A percentile compares a stretch with the other conserved stretches of the same genome.
Evolutionary conservation across 495 filamentous ascomycete genomes (phyloP).

Genomic region (Neurospora hispaniola): DNA sequence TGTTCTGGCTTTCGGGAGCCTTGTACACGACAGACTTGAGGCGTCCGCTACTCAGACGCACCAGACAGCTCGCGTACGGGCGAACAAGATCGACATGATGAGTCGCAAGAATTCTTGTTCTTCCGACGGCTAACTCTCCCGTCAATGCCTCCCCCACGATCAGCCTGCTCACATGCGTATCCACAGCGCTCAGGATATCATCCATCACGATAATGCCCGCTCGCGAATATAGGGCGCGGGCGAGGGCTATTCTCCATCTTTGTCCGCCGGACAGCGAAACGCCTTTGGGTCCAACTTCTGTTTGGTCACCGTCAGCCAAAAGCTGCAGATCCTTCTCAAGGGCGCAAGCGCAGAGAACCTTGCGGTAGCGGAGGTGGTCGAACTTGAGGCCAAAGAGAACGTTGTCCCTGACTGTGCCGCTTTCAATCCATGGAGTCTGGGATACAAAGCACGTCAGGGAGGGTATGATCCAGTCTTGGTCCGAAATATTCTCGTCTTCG

Average conservation of each 20-base stretch:
- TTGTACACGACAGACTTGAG: conserved; percentile 41
- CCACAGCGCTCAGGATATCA: conserved; percentile 56
- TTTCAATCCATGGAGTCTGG: conserved; percentile 49
- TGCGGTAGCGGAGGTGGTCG: conserved; percentile 35
- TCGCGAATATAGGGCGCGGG: conserved; percentile 59
- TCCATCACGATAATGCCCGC: conserved; percentile 56
- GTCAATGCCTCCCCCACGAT: conserved; percentile 41
- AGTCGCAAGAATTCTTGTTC: conserved; percentile 43
- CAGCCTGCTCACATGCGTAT: conserved; percentile 39
- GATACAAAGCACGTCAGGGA: conserved; percentile 50
- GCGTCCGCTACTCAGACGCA: conserved; percentile 49
- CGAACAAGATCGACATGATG: conserved; percentile 46
- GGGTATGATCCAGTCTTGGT: conserved; percentile 51
- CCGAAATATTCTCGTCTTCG: conserved; percentile 16
- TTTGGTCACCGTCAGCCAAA: conserved; percentile 56
- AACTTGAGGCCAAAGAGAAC: conserved; percentile 46
- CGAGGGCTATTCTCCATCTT: conserved; percentile 56
- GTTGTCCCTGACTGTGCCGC: conserved; percentile 43
- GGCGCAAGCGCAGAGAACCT: conserved; percentile 52
- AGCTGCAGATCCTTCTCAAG: conserved; percentile 52
- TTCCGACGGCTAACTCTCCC: conserved; percentile 32
- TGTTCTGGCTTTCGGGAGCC: conserved; percentile 32
- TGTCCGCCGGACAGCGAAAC: conserved; percentile 64
- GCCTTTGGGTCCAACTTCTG: conserved; percentile 60
- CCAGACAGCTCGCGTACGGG: conserved; percentile 47